Percentiles rank a stretch among this genome's conserved stretches.
phyloP scores from a whole-genome alignment of 768 basidiomycete genomes.

The Auricularia heimuer region DNA sequence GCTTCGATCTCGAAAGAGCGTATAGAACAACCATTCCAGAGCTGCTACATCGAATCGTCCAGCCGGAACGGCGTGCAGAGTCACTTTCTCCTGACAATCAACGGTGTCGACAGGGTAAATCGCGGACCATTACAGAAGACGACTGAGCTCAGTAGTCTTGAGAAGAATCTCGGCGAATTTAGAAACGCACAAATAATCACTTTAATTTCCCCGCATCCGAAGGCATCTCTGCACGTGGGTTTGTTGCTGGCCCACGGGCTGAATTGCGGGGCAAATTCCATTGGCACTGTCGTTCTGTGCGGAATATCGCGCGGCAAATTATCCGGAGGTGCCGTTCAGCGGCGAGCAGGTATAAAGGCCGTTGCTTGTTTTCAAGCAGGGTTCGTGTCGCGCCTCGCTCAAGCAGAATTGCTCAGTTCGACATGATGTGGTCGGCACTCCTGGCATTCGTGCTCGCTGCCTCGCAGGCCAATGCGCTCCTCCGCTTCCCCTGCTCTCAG shows the following conservation, averaged over 20 bases:
- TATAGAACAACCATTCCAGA: too few species aligned
- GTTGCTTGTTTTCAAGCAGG: too few species aligned
- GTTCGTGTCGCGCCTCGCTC: not conserved
- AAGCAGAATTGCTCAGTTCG: not conserved
- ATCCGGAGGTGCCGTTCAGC: too few species aligned
- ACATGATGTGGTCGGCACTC: conserved; percentile 7
- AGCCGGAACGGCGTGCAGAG: too few species aligned
- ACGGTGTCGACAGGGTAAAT: not conserved
- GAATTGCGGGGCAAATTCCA: not conserved
- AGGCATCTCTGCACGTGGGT: not conserved
- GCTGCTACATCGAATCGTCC: too few species aligned
- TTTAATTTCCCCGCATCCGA: not conserved
- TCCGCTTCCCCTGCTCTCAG: conserved; percentile 10
- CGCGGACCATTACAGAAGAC: not conserved
- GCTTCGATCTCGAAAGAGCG: too few species aligned
- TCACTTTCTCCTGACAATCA: too few species aligned
- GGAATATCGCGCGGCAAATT: not conserved
- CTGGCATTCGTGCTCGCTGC: conserved; percentile 6
- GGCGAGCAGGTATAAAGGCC: too few species aligned
- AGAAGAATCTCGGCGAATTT: not conserved
- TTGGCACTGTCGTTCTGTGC: not conserved
- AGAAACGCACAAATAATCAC: not conserved
- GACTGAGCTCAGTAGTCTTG: not conserved
- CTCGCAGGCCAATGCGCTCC: conserved; percentile 8
- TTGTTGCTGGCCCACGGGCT: not conserved